Base-by-base conservation (phyloP, 345 rosid genomes). In the Populus tremula region DNA sequence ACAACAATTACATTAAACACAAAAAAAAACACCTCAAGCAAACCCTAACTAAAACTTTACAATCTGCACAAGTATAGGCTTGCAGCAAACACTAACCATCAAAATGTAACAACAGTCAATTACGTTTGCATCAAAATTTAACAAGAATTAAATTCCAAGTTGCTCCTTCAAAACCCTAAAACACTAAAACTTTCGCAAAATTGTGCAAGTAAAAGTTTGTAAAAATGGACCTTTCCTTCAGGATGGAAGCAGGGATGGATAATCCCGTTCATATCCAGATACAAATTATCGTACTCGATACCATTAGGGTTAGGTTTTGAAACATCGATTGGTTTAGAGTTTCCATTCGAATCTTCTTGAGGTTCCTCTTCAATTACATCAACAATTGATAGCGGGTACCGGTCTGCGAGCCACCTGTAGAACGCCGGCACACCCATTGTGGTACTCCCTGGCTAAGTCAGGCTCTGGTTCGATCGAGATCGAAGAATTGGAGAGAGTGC, bases 211-310 rank as follows among this genome's bases (percentile, higher is more conserved):
- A 65, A 31, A 6, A 65, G 38, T 33, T 29, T 7, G n/a, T 65
- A 31, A 65, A 31, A 21, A 8, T 14, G 20, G 80, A 92, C 99
- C 98, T 84, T 94, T 72, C 97, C 97, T 8, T 96, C 99, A 33
- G 99, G 99, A 53, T 94, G 99, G 74, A 96, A 96, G 84, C 99
- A 92, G 66, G 99, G 99, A 71, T 94, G 98, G 75, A 94, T 90
- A 66, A 96, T 92, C 17, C 97, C 97, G 65, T 96, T 96, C 96
- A 96, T 94, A 77, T 96, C 99, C 56, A 96, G 85, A 72, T 96
- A 96, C 83, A 96, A 59, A 79, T 96, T 94, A 77, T 96, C 98
- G 61, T 86, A 96, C 82, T 94, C 99, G 38, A 87, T 47, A 70
- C 98, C 98, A 65, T 94, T 96, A 84, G 99, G 98, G 86, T 96